Conservation (phyloP, 2,329 filamentous ascomycete species). For the Colletotrichum costaricense region DNA sequence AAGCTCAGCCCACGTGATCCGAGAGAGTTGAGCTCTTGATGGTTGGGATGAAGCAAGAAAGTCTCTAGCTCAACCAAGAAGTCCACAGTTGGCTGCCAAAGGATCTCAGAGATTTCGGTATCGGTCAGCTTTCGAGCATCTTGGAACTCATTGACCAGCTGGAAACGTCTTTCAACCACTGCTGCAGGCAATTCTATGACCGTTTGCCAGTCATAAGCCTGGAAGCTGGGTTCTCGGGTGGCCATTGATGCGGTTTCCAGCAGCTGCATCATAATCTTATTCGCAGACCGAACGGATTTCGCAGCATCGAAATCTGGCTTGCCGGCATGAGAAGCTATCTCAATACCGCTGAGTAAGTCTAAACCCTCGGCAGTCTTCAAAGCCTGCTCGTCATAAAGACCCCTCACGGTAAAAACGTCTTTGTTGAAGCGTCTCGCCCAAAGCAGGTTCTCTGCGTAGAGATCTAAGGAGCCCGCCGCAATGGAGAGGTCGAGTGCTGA, state of each 20-base stretch:
- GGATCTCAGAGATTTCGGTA: background rate
- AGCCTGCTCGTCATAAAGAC: slow-evolving; percentile 35
- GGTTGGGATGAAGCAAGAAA: background rate
- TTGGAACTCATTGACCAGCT: background rate
- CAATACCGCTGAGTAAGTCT: background rate
- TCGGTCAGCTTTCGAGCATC: background rate
- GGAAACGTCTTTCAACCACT: background rate
- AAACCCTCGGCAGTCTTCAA: background rate
- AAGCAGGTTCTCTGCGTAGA: slow-evolving; percentile 38
- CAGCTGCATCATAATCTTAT: slow-evolving; percentile 9
- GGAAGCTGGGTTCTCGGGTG: slow-evolving; percentile 14
- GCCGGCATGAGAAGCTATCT: background rate
- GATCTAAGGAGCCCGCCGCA: slow-evolving; percentile 39
- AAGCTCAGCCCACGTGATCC: background rate
- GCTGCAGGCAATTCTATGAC: background rate
- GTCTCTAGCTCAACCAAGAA: background rate
- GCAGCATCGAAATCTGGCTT: background rate
- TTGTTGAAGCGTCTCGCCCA: slow-evolving; percentile 47
- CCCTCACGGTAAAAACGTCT: slow-evolving; percentile 36
- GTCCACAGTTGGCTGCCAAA: slow-evolving; percentile 11
- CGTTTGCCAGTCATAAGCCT: background rate
- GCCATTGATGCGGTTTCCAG: slow-evolving; percentile 16
- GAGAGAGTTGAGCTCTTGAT: background rate
- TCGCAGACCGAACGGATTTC: background rate
- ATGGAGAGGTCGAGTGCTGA: slow-evolving; percentile 43